Evolutionary conservation across 106 monocot species (phyloP).

Genomic region (Dioscorea alata): DNA sequence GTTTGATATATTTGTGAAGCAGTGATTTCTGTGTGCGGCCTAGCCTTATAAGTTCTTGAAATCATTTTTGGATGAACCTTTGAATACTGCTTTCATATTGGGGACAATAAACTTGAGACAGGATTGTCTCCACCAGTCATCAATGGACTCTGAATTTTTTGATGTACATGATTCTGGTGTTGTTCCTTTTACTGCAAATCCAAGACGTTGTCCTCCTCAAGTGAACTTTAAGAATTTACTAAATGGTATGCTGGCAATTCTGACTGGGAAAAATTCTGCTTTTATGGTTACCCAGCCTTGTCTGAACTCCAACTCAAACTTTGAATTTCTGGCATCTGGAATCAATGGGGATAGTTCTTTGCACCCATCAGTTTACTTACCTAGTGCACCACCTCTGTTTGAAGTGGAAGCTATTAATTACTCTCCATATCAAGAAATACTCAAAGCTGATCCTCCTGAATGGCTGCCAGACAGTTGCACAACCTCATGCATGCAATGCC

Average conservation of each 20-base stretch:
- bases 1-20: not conserved
- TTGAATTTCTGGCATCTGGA: constrained; percentile 59
- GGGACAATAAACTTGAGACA: constrained; percentile 13
- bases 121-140: constrained; percentile 14
- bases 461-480: constrained; percentile 85
- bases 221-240: constrained; percentile 77
- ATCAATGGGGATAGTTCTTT: constrained; percentile 53
- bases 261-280: constrained; percentile 44
- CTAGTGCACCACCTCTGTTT: constrained; percentile 81
- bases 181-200: not conserved
- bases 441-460: constrained; percentile 87
- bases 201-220: constrained; percentile 36
- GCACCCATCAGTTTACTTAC: constrained; percentile 76
- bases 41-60: constrained; percentile 14
- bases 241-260: constrained; percentile 57
- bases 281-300: constrained; percentile 10
- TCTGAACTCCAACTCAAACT: constrained; percentile 28
- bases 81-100: constrained; percentile 7
- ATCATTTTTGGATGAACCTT: constrained; percentile 14
- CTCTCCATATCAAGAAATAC: constrained; percentile 29
- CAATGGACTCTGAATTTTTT: constrained; percentile 16
- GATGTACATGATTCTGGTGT: constrained; percentile 25
- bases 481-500: constrained; percentile 68
- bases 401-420: constrained; percentile 40
- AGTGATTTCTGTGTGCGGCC: not conserved